phyloP scores from a whole-genome alignment of 2,329 filamentous ascomycete species.

The Sporothrix variecibatus region DNA sequence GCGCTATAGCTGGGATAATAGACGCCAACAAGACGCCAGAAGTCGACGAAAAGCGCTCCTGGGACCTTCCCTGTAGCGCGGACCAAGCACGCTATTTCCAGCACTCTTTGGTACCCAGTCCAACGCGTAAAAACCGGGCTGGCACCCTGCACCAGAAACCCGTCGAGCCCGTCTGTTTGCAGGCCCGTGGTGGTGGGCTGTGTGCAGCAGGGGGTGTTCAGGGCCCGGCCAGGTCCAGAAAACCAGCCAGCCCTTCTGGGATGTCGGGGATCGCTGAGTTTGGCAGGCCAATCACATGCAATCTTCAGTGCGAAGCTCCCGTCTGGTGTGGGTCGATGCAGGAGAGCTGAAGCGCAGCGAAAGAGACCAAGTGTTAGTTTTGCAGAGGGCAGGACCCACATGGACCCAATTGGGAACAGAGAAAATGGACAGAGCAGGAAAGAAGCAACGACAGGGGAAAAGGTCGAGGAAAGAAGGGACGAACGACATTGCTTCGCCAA shows the following conservation, averaged over 20 bases:
- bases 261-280: neutral
- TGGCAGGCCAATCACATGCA: constrained; percentile 17
- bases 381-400: neutral
- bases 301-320: constrained; percentile 10
- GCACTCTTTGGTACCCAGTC: neutral
- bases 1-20: neutral
- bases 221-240: neutral
- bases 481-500: constrained; percentile 1
- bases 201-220: constrained; percentile 7
- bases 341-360: constrained; percentile 16
- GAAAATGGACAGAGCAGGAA: constrained; percentile 4
- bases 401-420: neutral
- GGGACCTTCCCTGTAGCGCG: neutral
- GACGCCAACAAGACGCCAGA: neutral
- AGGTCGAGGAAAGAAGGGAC: neutral
- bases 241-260: constrained; percentile 7
- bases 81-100: neutral
- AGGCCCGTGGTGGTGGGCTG: constrained; percentile 3
- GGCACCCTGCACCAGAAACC: neutral
- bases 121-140: constrained; percentile 10
- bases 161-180: neutral
- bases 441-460: neutral
- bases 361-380: constrained; percentile 15
- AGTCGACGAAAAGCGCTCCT: neutral
- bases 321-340: constrained; percentile 3